Evolutionary conservation across 2,329 filamentous ascomycete genomes (phyloP).

Genomic region (Coleophoma crateriformis): DNA sequence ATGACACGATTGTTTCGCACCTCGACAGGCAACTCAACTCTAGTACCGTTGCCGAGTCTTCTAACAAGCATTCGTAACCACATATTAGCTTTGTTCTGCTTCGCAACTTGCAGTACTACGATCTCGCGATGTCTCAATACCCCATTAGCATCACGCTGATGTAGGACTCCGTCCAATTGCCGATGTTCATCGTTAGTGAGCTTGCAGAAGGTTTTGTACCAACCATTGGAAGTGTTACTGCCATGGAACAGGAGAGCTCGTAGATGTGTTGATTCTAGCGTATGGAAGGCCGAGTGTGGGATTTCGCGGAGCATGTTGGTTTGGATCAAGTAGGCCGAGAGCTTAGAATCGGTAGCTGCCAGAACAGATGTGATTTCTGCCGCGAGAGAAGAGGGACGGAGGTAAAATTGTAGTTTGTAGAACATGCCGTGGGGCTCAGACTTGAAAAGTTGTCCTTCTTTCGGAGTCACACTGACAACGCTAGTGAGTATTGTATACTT

Average conservation of each 20-base stretch:
- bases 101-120: constrained; percentile 17
- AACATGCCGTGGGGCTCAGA: constrained; percentile 11
- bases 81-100: constrained; percentile 12
- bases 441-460: constrained; percentile 16
- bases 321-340: constrained; percentile 18
- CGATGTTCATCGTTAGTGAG: constrained; percentile 10
- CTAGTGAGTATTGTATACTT: too few species aligned
- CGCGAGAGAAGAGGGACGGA: constrained; percentile 21
- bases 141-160: constrained; percentile 1
- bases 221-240: constrained; percentile 17
- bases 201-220: constrained; percentile 19
- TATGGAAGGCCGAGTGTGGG: constrained; percentile 22
- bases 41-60: too few species aligned
- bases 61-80: constrained; percentile 13
- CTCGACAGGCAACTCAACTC: constrained; percentile 1
- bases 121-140: constrained; percentile 11
- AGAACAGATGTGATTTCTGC: constrained; percentile 17
- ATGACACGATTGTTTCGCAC: constrained; percentile 7
- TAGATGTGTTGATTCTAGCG: constrained; percentile 21
- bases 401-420: constrained; percentile 13
- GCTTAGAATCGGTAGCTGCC: constrained; percentile 11
- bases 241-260: constrained; percentile 13
- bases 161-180: constrained; percentile 6
- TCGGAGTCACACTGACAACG: constrained; percentile 5
- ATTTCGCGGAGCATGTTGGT: constrained; percentile 6